Percentiles rank a stretch among this genome's conserved stretches.
These are phyloP conservation scores for Neurospora pannonica DNA, from an alignment of 495 filamentous ascomycete genomes.

Conservation along the genomic window DNA sequence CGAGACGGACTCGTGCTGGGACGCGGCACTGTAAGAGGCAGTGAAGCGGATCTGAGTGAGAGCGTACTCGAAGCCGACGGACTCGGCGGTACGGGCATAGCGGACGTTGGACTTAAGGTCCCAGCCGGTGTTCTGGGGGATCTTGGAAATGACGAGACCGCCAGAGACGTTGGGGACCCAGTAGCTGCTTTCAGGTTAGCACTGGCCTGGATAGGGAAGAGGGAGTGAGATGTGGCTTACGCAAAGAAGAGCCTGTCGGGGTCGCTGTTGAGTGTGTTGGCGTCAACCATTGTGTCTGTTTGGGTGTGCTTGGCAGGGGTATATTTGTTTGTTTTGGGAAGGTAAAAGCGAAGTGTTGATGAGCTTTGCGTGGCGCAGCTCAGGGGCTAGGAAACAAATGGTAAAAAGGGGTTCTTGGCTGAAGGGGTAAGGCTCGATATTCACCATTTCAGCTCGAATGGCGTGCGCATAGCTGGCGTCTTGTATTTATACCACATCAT, in stretches of 20 bases:
- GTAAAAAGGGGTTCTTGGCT: not conserved
- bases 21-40: conserved; percentile 38
- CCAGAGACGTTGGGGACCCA: conserved; percentile 44
- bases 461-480: not conserved
- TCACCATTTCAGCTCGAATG: not conserved
- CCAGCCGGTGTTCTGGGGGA: conserved; percentile 38
- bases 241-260: conserved; percentile 15
- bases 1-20: conserved; percentile 41
- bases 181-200: conserved; percentile 20
- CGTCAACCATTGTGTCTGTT: conserved; percentile 1
- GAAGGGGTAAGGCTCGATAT: not conserved
- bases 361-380: not conserved
- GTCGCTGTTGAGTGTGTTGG: conserved; percentile 9
- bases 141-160: conserved; percentile 39
- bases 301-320: not conserved
- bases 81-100: conserved; percentile 37
- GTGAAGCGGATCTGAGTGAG: conserved; percentile 42
- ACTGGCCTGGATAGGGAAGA: not conserved
- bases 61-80: conserved; percentile 37
- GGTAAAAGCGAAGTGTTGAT: not conserved
- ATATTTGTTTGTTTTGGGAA: not conserved
- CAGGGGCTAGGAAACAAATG: not conserved
- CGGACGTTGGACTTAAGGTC: conserved; percentile 33
- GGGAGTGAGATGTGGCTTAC: conserved; percentile 3
- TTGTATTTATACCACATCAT: not conserved